Evolutionary conservation across 306 rosid species (phyloP).

Genomic region (Amphicarpaea edgeworthii): DNA sequence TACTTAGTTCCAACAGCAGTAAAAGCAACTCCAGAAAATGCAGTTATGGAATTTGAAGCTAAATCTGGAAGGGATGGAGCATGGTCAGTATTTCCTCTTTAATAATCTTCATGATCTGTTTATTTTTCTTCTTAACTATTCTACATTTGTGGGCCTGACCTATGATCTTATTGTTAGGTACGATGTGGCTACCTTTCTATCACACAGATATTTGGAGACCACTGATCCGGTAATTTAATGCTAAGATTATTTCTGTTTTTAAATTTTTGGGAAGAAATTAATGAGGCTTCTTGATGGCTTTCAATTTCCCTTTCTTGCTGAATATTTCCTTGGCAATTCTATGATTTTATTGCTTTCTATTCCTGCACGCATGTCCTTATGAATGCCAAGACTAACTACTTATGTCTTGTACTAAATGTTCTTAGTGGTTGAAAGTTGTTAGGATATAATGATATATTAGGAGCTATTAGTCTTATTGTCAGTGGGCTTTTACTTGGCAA

Average conservation of each 20-base stretch:
- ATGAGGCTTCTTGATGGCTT: slow-evolving; percentile 22
- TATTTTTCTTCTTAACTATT: slow-evolving; percentile 13
- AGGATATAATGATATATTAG: neutral
- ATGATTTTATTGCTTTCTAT: slow-evolving; percentile 20
- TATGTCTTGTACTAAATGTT: slow-evolving; percentile 14
- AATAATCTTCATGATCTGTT: slow-evolving; percentile 45
- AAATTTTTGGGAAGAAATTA: slow-evolving; percentile 24
- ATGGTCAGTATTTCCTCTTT: slow-evolving; percentile 72
- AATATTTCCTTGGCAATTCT: slow-evolving; percentile 36
- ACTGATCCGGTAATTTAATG: slow-evolving; percentile 83
- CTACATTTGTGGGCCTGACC: slow-evolving; percentile 29
- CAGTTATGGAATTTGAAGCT: slow-evolving; percentile 89
- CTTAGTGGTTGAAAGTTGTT: slow-evolving; percentile 8
- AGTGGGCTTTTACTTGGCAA: too few relatives aligned
- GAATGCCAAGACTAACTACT: neutral
- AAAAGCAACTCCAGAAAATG: slow-evolving; percentile 71
- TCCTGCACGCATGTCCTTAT: slow-evolving; percentile 16
- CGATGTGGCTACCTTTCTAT: slow-evolving; percentile 82
- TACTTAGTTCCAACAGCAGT: slow-evolving; percentile 64
- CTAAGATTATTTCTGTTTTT: slow-evolving; percentile 41
- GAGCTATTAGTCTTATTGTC: neutral
- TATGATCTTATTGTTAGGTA: slow-evolving; percentile 65
- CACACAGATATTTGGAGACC: slow-evolving; percentile 86
- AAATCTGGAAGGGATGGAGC: slow-evolving; percentile 99
- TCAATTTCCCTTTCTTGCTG: neutral